Evolutionary conservation across 805 yeast genomes (phyloP), one percentile per base, ranked within the genome.

Genomic region (Lipomyces lipofer): DNA sequence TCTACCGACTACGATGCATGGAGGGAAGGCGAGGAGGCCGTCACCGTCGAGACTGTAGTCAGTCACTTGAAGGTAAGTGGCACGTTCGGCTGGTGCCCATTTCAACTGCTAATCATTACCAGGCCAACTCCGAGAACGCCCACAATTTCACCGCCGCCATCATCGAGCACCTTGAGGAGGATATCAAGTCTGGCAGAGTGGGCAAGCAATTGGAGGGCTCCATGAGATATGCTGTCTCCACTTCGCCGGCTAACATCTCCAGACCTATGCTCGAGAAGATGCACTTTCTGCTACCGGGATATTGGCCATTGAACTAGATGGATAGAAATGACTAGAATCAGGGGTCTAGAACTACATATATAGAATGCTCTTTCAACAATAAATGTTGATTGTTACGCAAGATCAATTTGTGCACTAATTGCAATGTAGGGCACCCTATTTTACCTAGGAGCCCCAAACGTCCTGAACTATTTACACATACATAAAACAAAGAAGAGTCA

Each of bases 1-100:
- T 85, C 96, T 1, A 94, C 99, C 2, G 99, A 94, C 71, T 94
- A 94, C 73, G 99, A 94, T 69, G 95, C 99, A 22, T 94, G 99
- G 99, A 87, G 90, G 68, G 95, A 86, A 66, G 82, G 81, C 50
- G 98, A 85, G 68, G 97, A 92, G 67, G 92, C 98, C 2, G 99
- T 94, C 45, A 91, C 98, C 7, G 98, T 94, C n/a, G 97, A 91
- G 73, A 86, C 95, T 3, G 97, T 94, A 39, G 90, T 94, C 47
- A 89, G 95, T 51, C 88, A 94, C 70, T 78, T 92, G 68, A 81
- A 57, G 56, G 59, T 55, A 30, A 2, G 50, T 10, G 3, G 12
- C 10, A 10, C n/a, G 19, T 8, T 8, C 47, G 38, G 19, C 29
- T 42, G n/a, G 6, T 30, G 15, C 33, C 28, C 43, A 43, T 4